phyloP scores from a whole-genome alignment of 2,329 filamentous ascomycete species.

The Paraphaeosphaeria minitans region DNA sequence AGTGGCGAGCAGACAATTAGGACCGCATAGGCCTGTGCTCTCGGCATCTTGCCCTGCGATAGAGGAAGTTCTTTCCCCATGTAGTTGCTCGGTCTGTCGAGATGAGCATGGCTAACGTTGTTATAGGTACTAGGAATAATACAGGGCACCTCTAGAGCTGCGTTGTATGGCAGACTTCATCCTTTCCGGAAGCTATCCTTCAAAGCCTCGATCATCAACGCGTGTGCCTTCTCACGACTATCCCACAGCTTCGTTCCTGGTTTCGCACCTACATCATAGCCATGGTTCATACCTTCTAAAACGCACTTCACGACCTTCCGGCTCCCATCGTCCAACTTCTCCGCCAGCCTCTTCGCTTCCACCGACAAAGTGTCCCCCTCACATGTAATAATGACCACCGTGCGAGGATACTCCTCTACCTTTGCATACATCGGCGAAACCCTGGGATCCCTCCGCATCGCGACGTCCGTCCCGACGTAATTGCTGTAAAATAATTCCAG shows the following conservation, averaged over 20 bases:
- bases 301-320: conserved; percentile 30
- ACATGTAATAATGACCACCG: conserved; percentile 42
- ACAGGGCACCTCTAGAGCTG: too few relatives aligned
- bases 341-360: conserved; percentile 44
- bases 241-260: conserved; percentile 33
- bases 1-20: not conserved
- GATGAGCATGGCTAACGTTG: too few relatives aligned
- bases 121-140: too few relatives aligned
- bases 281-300: conserved; percentile 44
- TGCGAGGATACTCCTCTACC: conserved; percentile 26
- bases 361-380: conserved; percentile 45
- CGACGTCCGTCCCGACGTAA: conserved; percentile 35
- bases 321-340: conserved; percentile 25
- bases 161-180: not conserved
- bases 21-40: not conserved
- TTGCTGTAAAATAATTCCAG: conserved; percentile 40
- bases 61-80: too few relatives aligned
- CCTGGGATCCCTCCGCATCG: conserved; percentile 38
- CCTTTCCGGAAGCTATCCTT: conserved; percentile 7
- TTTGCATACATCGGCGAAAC: conserved; percentile 45
- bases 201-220: conserved; percentile 28
- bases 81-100: too few relatives aligned
- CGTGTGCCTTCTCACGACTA: conserved; percentile 39
- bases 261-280: conserved; percentile 44
- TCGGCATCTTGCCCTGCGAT: too few relatives aligned